These are phyloP conservation scores for Calonectria montana DNA, from an alignment of 2,329 filamentous ascomycete species.

Conservation along the genomic window DNA sequence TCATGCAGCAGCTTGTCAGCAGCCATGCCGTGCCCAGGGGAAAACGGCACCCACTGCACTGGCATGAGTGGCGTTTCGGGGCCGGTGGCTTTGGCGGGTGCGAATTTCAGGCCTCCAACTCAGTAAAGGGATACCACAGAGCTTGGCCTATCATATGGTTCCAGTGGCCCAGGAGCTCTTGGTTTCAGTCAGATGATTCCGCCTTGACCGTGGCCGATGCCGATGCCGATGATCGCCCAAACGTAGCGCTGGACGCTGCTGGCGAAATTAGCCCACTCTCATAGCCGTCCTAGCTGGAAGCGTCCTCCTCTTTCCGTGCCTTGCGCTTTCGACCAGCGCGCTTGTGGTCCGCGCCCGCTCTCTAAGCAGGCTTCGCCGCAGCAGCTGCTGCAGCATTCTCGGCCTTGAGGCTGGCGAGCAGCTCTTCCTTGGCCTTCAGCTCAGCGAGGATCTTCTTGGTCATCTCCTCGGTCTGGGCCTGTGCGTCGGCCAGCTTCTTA, in stretches of 20 bases:
- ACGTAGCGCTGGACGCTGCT: background rate
- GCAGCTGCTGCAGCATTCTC: constrained; percentile 64
- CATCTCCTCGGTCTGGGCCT: constrained; percentile 72
- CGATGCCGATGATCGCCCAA: background rate
- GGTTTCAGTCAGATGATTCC: background rate
- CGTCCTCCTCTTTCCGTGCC: constrained; percentile 1
- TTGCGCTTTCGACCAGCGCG: constrained; percentile 15
- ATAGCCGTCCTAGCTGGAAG: background rate
- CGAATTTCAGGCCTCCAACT: background rate
- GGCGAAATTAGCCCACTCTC: background rate
- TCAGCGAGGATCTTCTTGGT: constrained; percentile 68
- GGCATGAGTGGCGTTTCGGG: background rate
- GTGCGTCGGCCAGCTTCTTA: constrained; percentile 71
- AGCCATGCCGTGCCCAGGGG: background rate
- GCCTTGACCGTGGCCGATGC: background rate
- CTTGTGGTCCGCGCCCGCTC: constrained; percentile 8
- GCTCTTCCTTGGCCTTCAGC: constrained; percentile 73
- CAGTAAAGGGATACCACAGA: background rate
- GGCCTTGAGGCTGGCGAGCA: constrained; percentile 70
- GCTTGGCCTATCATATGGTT: background rate
- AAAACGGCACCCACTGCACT: background rate
- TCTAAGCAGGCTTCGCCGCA: constrained; percentile 46
- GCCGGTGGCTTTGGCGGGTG: background rate
- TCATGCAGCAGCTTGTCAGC: constrained; percentile 5
- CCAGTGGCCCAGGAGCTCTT: background rate